Evolutionary conservation across 805 yeast genomes (phyloP).

Genomic region (Maudiozyma barnettii): DNA sequence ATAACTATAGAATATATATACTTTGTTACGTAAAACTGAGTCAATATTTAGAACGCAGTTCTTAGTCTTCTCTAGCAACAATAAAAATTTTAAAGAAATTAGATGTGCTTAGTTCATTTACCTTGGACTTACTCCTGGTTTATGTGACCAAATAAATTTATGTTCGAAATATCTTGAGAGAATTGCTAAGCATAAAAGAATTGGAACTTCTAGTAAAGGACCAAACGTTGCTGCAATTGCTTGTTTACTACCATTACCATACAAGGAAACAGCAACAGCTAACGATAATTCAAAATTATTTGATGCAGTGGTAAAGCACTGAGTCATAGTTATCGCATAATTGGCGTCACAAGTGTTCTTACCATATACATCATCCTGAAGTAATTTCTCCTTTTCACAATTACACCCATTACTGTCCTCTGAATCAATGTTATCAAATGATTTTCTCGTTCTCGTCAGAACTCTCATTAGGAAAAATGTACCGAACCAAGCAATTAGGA

Average conservation of each 20-base stretch:
- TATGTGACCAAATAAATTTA: conserved; percentile 20
- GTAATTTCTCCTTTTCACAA: conserved; percentile 29
- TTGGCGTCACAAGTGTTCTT: conserved; percentile 30
- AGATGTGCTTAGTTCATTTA: no score
- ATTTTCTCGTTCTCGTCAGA: conserved; percentile 10
- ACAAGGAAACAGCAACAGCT: conserved; percentile 44
- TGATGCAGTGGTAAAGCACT: conserved; percentile 48
- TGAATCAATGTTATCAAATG: not conserved
- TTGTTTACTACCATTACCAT: conserved; percentile 43
- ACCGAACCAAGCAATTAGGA: conserved; percentile 39
- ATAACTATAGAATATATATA: no score
- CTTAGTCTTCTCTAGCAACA: no score
- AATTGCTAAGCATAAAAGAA: conserved; percentile 33
- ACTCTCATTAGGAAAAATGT: conserved; percentile 32
- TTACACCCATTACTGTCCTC: conserved; percentile 24
- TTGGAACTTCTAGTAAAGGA: conserved; percentile 50
- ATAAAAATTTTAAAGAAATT: no score
- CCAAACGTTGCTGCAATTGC: conserved; percentile 54
- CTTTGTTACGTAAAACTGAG: no score
- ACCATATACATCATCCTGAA: conserved; percentile 18
- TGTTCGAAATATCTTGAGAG: conserved; percentile 30
- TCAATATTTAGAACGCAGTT: no score
- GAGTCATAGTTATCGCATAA: conserved; percentile 38
- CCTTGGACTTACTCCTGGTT: no score
- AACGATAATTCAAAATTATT: conserved; percentile 50